These are phyloP conservation scores for Jacaranda mimosifolia DNA, from an alignment of 257 asterid species.

Conservation along the genomic window DNA sequence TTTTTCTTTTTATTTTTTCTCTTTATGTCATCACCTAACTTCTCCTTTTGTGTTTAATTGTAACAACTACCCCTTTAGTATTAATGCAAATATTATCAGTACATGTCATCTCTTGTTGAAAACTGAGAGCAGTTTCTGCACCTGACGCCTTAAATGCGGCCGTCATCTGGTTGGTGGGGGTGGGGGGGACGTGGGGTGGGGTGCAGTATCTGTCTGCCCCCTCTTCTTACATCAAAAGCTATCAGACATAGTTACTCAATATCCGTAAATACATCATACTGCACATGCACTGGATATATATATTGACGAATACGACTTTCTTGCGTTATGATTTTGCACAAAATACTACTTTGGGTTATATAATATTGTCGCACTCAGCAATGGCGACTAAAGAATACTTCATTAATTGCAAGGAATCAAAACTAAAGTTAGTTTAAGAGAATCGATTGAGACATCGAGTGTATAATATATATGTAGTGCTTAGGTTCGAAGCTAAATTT, in stretches of 20 bases:
- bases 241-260: constrained; percentile 9
- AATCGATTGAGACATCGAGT: background rate
- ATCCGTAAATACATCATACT: background rate
- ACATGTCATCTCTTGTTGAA: constrained; percentile 37
- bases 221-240: constrained; percentile 12
- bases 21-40: constrained; percentile 39
- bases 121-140: constrained; percentile 29
- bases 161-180: constrained; percentile 25
- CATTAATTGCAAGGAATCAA: background rate
- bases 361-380: constrained; percentile 6
- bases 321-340: background rate
- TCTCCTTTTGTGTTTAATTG: constrained; percentile 43
- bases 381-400: background rate
- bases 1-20: background rate
- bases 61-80: constrained; percentile 36
- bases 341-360: background rate
- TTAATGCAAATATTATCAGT: constrained; percentile 36
- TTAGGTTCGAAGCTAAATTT: background rate
- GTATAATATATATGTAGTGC: background rate
- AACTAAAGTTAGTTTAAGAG: background rate
- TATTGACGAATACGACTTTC: no score
- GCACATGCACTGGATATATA: background rate
- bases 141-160: constrained; percentile 39
- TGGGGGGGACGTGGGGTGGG: no score
- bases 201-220: no score